phyloP scores from a whole-genome alignment of 441 rosid genomes.

The Adansonia grandidieri region DNA sequence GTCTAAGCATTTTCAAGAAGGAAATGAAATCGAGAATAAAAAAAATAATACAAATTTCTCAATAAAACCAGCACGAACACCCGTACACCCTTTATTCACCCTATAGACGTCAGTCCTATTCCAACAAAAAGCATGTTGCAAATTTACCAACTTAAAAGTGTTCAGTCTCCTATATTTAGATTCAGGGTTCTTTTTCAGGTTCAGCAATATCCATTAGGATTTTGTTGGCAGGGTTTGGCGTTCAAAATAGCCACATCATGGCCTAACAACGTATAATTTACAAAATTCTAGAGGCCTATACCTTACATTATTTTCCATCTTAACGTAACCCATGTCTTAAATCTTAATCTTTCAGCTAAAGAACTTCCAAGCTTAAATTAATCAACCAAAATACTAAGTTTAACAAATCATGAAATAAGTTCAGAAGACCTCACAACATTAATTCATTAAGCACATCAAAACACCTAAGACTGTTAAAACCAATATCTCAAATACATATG shows the following conservation, averaged over 20 bases:
- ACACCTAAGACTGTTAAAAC: background rate
- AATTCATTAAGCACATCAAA: background rate
- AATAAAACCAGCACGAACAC: conserved; percentile 9
- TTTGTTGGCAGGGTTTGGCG: background rate
- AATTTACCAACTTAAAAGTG: background rate
- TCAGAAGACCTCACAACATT: background rate
- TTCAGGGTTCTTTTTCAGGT: background rate
- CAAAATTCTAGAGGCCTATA: background rate
- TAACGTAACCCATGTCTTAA: background rate
- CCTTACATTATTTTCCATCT: background rate
- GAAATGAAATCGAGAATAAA: background rate
- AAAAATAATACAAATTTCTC: background rate
- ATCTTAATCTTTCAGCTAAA: background rate
- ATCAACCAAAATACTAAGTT: conserved; percentile 6
- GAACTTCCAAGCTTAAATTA: background rate
- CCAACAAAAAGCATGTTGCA: background rate
- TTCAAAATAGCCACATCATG: conserved; percentile 8
- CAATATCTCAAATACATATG: background rate
- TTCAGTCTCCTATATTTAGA: background rate
- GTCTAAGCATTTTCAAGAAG: background rate
- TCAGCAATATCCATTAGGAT: background rate
- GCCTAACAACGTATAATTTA: background rate
- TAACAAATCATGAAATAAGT: conserved; percentile 17
- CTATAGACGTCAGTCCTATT: background rate
- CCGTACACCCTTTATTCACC: background rate